Evolutionary conservation across 2,329 filamentous ascomycete genomes (phyloP).

Genomic region (Aureobasidium sp.): DNA sequence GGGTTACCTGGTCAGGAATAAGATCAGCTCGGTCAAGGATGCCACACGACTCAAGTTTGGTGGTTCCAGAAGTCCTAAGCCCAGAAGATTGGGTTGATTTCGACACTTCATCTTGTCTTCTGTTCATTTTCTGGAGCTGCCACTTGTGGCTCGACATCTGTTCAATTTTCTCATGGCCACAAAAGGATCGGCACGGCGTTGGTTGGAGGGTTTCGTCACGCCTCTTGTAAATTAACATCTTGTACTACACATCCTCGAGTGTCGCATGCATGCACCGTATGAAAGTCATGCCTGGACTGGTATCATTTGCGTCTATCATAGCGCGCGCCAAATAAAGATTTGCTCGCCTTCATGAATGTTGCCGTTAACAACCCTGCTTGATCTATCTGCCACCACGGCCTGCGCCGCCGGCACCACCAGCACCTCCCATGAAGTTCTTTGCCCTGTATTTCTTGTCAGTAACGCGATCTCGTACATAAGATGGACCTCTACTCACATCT

Average conservation of each 20-base stretch:
- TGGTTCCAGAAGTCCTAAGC: slow-evolving; percentile 77
- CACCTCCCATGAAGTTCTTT: slow-evolving; percentile 60
- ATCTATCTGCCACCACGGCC: slow-evolving; percentile 20
- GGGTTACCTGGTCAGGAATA: slow-evolving; percentile 64
- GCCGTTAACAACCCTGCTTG: background rate
- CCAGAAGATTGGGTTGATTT: slow-evolving; percentile 66
- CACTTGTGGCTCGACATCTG: background rate
- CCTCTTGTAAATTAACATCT: slow-evolving; percentile 1
- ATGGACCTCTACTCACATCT: slow-evolving; percentile 63
- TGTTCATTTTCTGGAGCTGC: background rate
- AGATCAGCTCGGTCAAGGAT: slow-evolving; percentile 76
- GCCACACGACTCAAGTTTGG: slow-evolving; percentile 90
- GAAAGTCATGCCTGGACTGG: slow-evolving; percentile 2
- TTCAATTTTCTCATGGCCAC: background rate
- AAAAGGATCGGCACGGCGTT: slow-evolving; percentile 14
- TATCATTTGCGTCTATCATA: slow-evolving; percentile 14
- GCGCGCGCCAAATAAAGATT: background rate
- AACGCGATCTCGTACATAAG: background rate
- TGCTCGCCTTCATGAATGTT: slow-evolving; percentile 1
- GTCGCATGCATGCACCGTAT: slow-evolving; percentile 1
- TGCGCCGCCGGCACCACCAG: slow-evolving; percentile 43
- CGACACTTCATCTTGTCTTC: background rate
- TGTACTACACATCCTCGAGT: slow-evolving; percentile 1
- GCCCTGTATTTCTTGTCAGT: slow-evolving; percentile 43
- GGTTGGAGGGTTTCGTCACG: background rate